phyloP scores from a whole-genome alignment of 768 basidiomycete species.

The Clavaria fumosa region DNA sequence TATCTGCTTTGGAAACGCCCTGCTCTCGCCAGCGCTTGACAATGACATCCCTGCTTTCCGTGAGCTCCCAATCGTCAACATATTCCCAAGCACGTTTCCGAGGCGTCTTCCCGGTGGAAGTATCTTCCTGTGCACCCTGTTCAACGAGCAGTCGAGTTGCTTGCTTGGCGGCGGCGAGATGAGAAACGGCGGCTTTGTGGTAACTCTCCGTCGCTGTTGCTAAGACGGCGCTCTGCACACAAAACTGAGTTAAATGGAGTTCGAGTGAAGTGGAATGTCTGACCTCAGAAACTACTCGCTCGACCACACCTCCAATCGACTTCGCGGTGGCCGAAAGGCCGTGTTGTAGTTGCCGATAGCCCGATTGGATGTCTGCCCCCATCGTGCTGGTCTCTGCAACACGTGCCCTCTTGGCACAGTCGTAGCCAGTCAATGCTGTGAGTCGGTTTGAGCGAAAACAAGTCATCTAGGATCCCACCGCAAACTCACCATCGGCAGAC shows the following conservation, averaged over 20 bases:
- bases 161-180: slow-evolving; percentile 34
- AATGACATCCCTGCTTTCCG: slow-evolving; percentile 44
- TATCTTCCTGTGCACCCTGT: slow-evolving; percentile 46
- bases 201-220: slow-evolving; percentile 28
- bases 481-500: slow-evolving; percentile 28
- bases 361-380: slow-evolving; percentile 32
- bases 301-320: slow-evolving; percentile 28
- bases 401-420: slow-evolving; percentile 51
- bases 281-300: slow-evolving; percentile 38
- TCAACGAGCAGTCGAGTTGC: slow-evolving; percentile 36
- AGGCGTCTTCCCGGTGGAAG: slow-evolving; percentile 59
- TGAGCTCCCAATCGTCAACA: slow-evolving; percentile 56
- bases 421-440: slow-evolving; percentile 45
- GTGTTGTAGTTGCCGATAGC: slow-evolving; percentile 35
- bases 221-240: slow-evolving; percentile 26
- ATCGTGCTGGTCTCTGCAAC: slow-evolving; percentile 40
- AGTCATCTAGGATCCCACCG: neutral
- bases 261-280: slow-evolving; percentile 11
- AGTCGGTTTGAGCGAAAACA: neutral
- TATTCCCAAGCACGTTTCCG: slow-evolving; percentile 61
- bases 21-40: slow-evolving; percentile 35
- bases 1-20: slow-evolving; percentile 14
- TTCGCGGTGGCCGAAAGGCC: slow-evolving; percentile 35
- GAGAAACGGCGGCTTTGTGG: slow-evolving; percentile 24
- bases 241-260: neutral